Conservation (phyloP, 1,284 basidiomycete species). For the Melampsora allii-populina region DNA sequence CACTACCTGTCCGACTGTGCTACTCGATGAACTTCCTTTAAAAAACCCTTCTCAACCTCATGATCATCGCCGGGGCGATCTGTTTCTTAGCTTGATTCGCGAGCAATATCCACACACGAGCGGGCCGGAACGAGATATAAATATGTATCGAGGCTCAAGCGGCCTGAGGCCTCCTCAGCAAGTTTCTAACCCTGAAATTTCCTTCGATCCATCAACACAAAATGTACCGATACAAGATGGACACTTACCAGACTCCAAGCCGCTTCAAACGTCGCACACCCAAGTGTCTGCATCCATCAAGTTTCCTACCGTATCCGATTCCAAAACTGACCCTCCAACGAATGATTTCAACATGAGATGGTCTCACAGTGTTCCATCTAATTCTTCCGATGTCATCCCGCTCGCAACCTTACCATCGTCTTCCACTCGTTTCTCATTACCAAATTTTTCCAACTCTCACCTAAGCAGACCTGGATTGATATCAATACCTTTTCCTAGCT, state of each 20-base stretch:
- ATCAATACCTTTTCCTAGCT: constrained; percentile 37
- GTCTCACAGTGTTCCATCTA: neutral
- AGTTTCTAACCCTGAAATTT: neutral
- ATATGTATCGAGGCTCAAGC: neutral
- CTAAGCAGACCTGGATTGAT: neutral
- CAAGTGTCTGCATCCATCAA: neutral
- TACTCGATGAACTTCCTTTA: neutral
- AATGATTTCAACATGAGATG: neutral
- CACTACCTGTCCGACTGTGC: constrained; percentile 5
- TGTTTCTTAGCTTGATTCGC: neutral
- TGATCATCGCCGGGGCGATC: neutral
- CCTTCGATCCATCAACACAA: neutral
- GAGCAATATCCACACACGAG: neutral
- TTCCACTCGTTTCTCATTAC: neutral
- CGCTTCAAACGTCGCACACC: neutral
- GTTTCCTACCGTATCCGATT: neutral
- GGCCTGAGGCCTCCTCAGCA: constrained; percentile 3
- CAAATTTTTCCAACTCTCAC: neutral
- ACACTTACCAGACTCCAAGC: neutral
- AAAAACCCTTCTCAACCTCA: neutral
- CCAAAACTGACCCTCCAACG: neutral
- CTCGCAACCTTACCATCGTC: neutral
- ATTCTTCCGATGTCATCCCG: neutral
- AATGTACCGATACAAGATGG: neutral
- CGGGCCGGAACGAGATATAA: neutral